Base-by-base conservation (phyloP, 208 protist genomes). In the Naegleria gruberi region DNA sequence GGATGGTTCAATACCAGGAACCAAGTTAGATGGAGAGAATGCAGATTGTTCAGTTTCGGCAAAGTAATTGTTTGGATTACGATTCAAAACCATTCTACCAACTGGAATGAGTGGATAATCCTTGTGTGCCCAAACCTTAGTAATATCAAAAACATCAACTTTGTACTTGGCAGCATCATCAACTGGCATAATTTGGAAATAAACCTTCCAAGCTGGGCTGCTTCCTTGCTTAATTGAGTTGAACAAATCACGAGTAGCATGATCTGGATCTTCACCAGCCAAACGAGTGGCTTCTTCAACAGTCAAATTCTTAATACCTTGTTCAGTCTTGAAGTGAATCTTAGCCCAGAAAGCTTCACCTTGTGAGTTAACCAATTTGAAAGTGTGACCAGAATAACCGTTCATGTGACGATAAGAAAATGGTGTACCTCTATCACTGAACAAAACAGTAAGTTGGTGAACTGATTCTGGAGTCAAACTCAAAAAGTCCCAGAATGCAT, bases 41-140 rank as follows among this genome's bases (percentile, higher is more conserved):
- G 95, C 95, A 89, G 93, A 81, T 89, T 95, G 94, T 91, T 97
- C 96, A 46, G 93, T 91, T 88, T 97, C 95, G 44, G 91, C 92
- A 91, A 97, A 97, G 92, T 94, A 96, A 92, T 97, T 97, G 40
- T 95, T 93, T 43, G 94, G 91, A 91, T 97, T 97, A 57, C 94
- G 88, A 91, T 97, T 95, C 19, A 97, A 91, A 8, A 94, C 94
- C 90, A 97, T 92, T 40, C 91, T 45, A 87, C 96, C 96, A 30
- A 97, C 55, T 77, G 90, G 89, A 42, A 93, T 92, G 7, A 97
- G 47, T 47, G 95, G 95, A 90, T 92, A 94, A 26, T 93, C 91
- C 81, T 94, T 91, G 44, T 97, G 92, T 81, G 94, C 90, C 92
- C 93, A 95, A 12, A 96, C 90, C 90, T 97, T 97, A 74, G 95